Conservation (phyloP, 352 stramenopile genomes). For the Globisporangium nodosum region DNA sequence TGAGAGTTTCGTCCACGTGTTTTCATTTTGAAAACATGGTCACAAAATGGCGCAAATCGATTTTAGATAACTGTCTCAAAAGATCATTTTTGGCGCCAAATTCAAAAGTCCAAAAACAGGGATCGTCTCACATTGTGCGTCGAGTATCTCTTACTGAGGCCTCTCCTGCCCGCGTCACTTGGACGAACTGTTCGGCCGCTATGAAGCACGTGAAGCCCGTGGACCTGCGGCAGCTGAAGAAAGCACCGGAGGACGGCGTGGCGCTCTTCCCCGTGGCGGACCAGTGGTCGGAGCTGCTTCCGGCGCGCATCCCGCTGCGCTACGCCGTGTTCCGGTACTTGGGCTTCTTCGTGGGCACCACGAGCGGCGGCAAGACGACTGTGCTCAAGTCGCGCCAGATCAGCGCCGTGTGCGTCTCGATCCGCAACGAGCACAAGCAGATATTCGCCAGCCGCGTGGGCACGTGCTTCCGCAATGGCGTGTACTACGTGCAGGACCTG, state of each 20-base stretch:
- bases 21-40: neutral
- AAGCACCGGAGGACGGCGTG: constrained; percentile 47
- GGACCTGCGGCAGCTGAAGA: constrained; percentile 32
- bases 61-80: neutral
- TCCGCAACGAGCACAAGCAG: constrained; percentile 74
- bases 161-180: neutral
- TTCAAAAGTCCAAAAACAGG: neutral
- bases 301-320: constrained; percentile 53
- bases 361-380: constrained; percentile 53
- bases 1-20: neutral
- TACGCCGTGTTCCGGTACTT: constrained; percentile 77
- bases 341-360: constrained; percentile 68
- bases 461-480: constrained; percentile 61
- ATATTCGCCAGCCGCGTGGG: constrained; percentile 57
- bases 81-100: neutral
- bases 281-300: constrained; percentile 70
- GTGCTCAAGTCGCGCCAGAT: constrained; percentile 53
- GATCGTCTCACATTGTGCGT: neutral
- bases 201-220: constrained; percentile 78
- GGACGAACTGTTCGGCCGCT: neutral
- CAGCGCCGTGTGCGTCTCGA: constrained; percentile 54
- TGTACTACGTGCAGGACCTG: constrained; percentile 81
- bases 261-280: constrained; percentile 58
- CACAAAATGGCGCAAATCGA: no score
- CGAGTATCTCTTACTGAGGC: neutral